Percentiles rank a stretch among this genome's conserved stretches.
phyloP scores from a whole-genome alignment of 352 stramenopile species.

The Globisporangium alternatum region DNA sequence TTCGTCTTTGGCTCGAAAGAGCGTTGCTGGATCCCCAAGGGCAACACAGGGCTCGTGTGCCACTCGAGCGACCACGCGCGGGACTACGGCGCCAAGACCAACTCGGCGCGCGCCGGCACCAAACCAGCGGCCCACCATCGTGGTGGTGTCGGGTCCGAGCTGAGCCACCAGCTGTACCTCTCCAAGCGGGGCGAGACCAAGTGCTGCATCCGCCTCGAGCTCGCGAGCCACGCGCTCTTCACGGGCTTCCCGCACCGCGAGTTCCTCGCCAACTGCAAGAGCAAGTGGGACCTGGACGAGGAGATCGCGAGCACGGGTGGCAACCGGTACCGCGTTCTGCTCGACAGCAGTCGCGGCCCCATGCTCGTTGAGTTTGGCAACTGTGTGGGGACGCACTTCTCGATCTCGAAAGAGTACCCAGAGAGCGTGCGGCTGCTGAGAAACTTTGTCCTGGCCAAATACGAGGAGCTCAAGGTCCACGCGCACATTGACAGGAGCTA shows the following conservation, averaged over 20 bases:
- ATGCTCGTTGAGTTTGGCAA: slow-evolving; percentile 86
- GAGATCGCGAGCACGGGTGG: slow-evolving; percentile 62
- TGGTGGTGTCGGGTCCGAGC: slow-evolving; percentile 10
- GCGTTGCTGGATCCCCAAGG: slow-evolving; percentile 55
- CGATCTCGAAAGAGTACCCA: slow-evolving; percentile 48
- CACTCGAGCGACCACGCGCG: slow-evolving; percentile 58
- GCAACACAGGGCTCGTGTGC: slow-evolving; percentile 71
- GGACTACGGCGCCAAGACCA: slow-evolving; percentile 56
- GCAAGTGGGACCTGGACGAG: slow-evolving; percentile 79
- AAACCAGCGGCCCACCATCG: slow-evolving; percentile 26
- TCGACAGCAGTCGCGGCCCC: slow-evolving; percentile 69
- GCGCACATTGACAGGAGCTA: slow-evolving; percentile 76
- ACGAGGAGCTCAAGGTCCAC: slow-evolving; percentile 57
- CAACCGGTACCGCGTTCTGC: slow-evolving; percentile 77
- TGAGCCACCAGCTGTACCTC: slow-evolving; percentile 40
- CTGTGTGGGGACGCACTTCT: slow-evolving; percentile 67
- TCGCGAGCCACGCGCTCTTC: slow-evolving; percentile 42
- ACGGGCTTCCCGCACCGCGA: slow-evolving; percentile 31
- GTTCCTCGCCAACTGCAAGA: slow-evolving; percentile 69
- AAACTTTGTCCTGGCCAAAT: slow-evolving; percentile 62
- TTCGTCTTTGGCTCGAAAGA: slow-evolving; percentile 42
- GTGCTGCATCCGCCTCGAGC: slow-evolving; percentile 66
- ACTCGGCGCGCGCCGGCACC: slow-evolving; percentile 58
- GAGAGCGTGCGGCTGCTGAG: slow-evolving; percentile 43
- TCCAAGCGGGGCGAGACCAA: slow-evolving; percentile 59